phyloP scores from a whole-genome alignment of 257 asterid species.

The Nicotiana otophora region DNA sequence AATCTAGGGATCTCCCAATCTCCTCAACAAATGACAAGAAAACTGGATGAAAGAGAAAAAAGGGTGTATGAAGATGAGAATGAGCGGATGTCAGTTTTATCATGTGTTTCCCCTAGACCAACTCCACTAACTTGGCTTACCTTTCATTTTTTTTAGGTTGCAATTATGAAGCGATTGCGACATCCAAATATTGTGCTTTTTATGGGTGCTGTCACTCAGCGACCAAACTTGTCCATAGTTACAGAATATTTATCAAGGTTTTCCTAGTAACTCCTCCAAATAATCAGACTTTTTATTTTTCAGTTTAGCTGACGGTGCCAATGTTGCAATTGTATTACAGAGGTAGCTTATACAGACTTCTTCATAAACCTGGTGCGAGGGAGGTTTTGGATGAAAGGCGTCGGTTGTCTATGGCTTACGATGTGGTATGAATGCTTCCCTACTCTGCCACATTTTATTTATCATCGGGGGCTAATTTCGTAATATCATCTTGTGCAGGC shows the following conservation, averaged over 20 bases:
- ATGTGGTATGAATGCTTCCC: constrained; percentile 54
- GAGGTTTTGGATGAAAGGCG: constrained; percentile 87
- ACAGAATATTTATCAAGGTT: constrained; percentile 91
- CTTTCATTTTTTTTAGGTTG: constrained; percentile 51
- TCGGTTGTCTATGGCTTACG: constrained; percentile 87
- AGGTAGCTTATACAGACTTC: constrained; percentile 81
- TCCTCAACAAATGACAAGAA: background rate
- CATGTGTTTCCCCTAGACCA: background rate
- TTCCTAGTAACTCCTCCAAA: background rate
- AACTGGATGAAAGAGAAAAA: background rate
- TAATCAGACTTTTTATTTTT: background rate
- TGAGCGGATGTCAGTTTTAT: constrained; percentile 2
- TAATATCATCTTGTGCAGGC: constrained; percentile 47
- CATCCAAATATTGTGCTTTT: constrained; percentile 98
- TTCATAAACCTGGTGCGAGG: constrained; percentile 80
- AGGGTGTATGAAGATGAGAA: background rate
- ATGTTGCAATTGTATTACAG: constrained; percentile 31
- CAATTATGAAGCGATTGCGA: constrained; percentile 86
- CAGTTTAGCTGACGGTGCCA: background rate
- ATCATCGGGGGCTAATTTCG: background rate
- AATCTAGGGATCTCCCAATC: constrained; percentile 1
- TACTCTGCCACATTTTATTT: constrained; percentile 11
- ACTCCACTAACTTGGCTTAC: constrained; percentile 10
- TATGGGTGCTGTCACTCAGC: constrained; percentile 96
- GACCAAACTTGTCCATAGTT: constrained; percentile 87